Conservation (phyloP, 352 stramenopile species). For the Globisporangium takayamanum region DNA sequence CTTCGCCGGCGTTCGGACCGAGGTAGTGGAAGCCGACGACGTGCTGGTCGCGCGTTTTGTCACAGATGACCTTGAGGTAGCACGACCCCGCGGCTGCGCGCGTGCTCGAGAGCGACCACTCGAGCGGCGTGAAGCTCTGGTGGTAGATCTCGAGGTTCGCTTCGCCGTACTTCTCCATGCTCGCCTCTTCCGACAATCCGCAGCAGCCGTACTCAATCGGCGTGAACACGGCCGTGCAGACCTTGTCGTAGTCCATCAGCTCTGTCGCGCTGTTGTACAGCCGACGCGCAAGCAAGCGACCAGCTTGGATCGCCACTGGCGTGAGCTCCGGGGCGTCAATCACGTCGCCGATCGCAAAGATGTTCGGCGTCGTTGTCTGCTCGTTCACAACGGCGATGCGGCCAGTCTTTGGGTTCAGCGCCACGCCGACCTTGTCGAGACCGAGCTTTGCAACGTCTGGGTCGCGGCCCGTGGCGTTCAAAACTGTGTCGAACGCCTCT, state of each 20-base stretch:
- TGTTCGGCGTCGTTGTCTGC: conserved; percentile 91
- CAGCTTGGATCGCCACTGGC: conserved; percentile 96
- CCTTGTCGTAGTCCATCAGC: conserved; percentile 93
- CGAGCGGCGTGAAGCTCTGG: conserved; percentile 93
- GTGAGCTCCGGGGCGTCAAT: conserved; percentile 96
- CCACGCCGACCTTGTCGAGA: conserved; percentile 83
- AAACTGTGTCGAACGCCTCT: conserved; percentile 95
- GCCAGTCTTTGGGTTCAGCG: conserved; percentile 85
- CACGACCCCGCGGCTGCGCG: conserved; percentile 65
- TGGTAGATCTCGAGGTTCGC: conserved; percentile 95
- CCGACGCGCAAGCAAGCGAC: conserved; percentile 85
- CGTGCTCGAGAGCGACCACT: conserved; percentile 87
- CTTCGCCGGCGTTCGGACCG: conserved; percentile 96
- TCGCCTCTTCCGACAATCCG: conserved; percentile 95
- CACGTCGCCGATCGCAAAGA: conserved; percentile 97
- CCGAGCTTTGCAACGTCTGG: conserved; percentile 91
- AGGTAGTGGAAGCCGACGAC: conserved; percentile 98
- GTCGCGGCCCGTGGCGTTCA: conserved; percentile 91
- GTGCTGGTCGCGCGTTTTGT: conserved; percentile 80
- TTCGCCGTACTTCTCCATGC: conserved; percentile 82
- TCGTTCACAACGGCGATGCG: conserved; percentile 92
- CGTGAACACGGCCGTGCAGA: conserved; percentile 93
- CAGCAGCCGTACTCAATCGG: conserved; percentile 97
- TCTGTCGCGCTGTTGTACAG: conserved; percentile 81
- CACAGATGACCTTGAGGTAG: conserved; percentile 95